Base-by-base conservation (phyloP, 1,284 basidiomycete genomes). In the Ceratobasidium sp. region DNA sequence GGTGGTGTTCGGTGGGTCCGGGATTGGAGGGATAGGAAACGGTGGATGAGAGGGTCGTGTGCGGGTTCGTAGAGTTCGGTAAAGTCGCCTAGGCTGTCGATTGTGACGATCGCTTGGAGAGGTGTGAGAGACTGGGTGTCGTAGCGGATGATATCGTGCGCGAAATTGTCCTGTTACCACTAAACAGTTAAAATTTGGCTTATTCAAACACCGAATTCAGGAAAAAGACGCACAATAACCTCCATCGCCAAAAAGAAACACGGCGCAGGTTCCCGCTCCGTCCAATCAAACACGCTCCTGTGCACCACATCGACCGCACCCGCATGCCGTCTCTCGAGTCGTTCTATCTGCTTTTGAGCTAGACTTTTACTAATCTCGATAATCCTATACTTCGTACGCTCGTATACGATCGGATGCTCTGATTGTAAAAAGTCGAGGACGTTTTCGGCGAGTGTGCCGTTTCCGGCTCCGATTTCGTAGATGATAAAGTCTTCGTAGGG, bases 141-240 rank as follows among this genome's bases (percentile, higher is more conserved):
- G 83, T 98, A 99, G 44, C 97, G 93, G 61, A 99, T 90, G 82
- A 98, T 90, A 83, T 99, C 98, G 84, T 99, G 98, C 1, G 97
- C 92, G 80, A 99, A 96, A 85, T 99, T 99, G 86, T 99, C 98
- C 94, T n/a, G n/a, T n/a, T n/a, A n/a, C n/a, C n/a, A n/a, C n/a
- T n/a, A n/a, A n/a, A n/a, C n/a, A n/a, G n/a, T n/a, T n/a, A n/a
- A n/a, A n/a, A n/a, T n/a, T n/a, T n/a, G n/a, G n/a, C n/a, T n/a
- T n/a, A n/a, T n/a, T n/a, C n/a, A n/a, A n/a, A n/a, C n/a, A n/a
- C n/a, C n/a, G n/a, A n/a, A n/a, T n/a, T n/a, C n/a, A n/a, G n/a
- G n/a, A n/a, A n/a, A n/a, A n/a, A n/a, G n/a, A n/a, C n/a, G n/a
- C n/a, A n/a, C n/a, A n/a, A 99, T 90, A 70, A 99, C 98, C 86